Conservation (phyloP, 83 land plant species). For the Larix sibirica region DNA sequence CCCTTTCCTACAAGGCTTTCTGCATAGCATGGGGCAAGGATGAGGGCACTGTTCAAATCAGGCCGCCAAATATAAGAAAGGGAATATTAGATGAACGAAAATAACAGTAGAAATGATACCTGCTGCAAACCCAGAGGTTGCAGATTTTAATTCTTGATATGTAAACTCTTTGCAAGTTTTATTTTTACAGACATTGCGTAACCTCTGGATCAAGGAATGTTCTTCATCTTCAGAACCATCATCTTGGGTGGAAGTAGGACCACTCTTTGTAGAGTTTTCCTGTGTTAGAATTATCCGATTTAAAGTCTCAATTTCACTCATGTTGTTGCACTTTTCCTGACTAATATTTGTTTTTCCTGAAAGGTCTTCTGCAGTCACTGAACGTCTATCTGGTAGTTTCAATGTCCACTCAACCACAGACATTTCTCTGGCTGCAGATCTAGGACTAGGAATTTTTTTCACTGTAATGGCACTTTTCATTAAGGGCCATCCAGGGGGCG, state of each 20-base stretch:
- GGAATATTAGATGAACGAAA: not conserved
- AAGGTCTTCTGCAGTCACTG: constrained; percentile 19
- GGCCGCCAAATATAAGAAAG: not conserved
- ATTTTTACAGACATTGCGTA: constrained; percentile 11
- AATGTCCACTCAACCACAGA: constrained; percentile 73
- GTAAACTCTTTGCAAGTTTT: constrained; percentile 37
- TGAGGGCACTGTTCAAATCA: not conserved
- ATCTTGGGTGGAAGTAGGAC: not conserved
- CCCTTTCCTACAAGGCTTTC: constrained; percentile 90
- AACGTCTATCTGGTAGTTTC: constrained; percentile 43
- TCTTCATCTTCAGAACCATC: not conserved
- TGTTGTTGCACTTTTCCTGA: not conserved
- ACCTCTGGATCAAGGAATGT: constrained; percentile 18
- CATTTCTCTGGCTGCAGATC: constrained; percentile 27
- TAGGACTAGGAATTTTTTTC: constrained; percentile 11
- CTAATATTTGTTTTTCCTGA: constrained; percentile 7
- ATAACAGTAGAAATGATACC: constrained; percentile 28
- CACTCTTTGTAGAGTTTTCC: constrained; percentile 22
- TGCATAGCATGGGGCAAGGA: constrained; percentile 18
- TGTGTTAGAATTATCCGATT: constrained; percentile 8
- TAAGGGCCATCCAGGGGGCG: constrained; percentile 56
- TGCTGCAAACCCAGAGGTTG: constrained; percentile 69
- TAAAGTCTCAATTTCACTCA: not conserved
- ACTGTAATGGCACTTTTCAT: constrained; percentile 29
- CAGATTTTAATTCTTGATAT: constrained; percentile 47